A percentile compares a stretch with the other conserved stretches of the same genome.
phyloP scores from a whole-genome alignment of 116 monocot genomes.

The Cymodocea nodosa region DNA sequence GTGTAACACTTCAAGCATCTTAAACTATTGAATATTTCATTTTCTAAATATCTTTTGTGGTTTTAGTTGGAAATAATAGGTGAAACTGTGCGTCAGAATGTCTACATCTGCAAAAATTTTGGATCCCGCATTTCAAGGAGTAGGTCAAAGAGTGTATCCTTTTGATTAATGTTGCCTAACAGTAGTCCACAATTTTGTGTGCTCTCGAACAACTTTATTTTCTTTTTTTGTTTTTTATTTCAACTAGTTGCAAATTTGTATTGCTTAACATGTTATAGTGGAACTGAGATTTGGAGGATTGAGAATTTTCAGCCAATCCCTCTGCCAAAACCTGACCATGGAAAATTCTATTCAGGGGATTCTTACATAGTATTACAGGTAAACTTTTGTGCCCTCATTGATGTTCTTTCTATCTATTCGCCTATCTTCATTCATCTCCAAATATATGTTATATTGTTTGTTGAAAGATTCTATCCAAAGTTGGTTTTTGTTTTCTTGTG shows the following conservation, averaged over 20 bases:
- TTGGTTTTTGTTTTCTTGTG: too few species aligned
- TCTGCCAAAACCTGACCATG: slow-evolving; percentile 75
- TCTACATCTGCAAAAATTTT: slow-evolving; percentile 38
- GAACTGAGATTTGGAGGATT: slow-evolving; percentile 92
- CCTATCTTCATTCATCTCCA: background rate
- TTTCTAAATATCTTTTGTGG: background rate
- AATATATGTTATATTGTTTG: background rate
- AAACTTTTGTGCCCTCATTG: background rate
- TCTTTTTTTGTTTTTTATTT: background rate
- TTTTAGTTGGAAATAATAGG: background rate
- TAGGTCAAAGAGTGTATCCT: slow-evolving; percentile 82
- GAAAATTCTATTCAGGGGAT: slow-evolving; percentile 95
- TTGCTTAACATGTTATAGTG: slow-evolving; percentile 58
- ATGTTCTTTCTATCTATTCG: background rate
- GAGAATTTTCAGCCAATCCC: slow-evolving; percentile 94
- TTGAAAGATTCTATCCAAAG: slow-evolving; percentile 1
- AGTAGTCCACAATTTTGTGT: background rate
- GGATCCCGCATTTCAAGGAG: slow-evolving; percentile 90
- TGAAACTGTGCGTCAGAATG: slow-evolving; percentile 14
- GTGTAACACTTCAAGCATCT: too few species aligned
- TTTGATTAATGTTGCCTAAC: background rate
- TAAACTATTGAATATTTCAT: too few species aligned
- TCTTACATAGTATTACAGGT: slow-evolving; percentile 97
- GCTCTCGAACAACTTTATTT: background rate
- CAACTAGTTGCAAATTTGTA: background rate